A percentile compares a stretch with the other conserved stretches of the same genome.
phyloP scores from a whole-genome alignment of 1,139 yeast genomes.

The Sugiyamaella castrensis region DNA sequence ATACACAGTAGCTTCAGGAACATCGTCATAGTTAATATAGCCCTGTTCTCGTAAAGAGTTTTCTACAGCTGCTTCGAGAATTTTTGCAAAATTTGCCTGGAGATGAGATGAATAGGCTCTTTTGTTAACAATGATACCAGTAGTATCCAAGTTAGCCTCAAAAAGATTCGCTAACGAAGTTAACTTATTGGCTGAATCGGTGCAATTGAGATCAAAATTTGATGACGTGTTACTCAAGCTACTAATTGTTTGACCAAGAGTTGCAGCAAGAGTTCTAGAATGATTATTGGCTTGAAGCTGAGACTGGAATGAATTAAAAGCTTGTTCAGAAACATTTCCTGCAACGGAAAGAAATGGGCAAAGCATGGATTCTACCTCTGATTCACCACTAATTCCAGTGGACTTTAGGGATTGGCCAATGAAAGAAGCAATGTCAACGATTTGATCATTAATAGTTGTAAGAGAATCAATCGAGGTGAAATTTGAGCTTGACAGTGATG shows the following conservation, averaged over 20 bases:
- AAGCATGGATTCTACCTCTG: constrained; percentile 6
- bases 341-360: constrained; percentile 11
- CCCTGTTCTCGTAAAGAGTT: too few species aligned
- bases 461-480: not conserved
- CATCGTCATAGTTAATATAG: too few species aligned
- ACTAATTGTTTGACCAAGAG: constrained; percentile 11
- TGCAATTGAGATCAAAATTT: constrained; percentile 11
- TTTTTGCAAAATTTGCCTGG: too few species aligned
- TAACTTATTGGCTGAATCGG: not conserved
- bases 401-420: not conserved
- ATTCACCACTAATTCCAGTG: not conserved
- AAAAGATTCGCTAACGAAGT: not conserved
- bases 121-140: not conserved
- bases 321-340: constrained; percentile 5
- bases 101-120: not conserved
- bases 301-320: not conserved
- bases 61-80: too few species aligned
- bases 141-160: not conserved
- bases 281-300: not conserved
- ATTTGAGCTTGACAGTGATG: not conserved
- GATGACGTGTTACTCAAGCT: constrained; percentile 5
- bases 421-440: constrained; percentile 2
- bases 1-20: too few species aligned
- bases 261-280: constrained; percentile 8
- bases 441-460: not conserved